phyloP scores from a whole-genome alignment of 306 rosid genomes.

The Vigna angularis region DNA sequence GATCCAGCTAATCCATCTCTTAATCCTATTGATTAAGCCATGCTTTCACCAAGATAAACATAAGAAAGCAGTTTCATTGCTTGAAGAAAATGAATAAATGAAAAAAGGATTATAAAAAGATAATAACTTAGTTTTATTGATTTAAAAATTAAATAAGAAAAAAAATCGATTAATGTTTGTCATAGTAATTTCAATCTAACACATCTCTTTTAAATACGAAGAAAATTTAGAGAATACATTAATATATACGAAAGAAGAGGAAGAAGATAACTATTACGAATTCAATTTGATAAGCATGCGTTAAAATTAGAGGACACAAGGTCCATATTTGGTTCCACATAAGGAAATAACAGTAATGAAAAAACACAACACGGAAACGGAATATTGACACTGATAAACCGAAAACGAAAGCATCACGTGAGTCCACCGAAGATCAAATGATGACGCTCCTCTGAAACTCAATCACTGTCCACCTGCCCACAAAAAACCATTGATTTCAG shows the following conservation, averaged over 20 bases:
- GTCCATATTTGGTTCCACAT: conserved; percentile 23
- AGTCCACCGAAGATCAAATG: conserved; percentile 37
- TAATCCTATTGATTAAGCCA: not conserved
- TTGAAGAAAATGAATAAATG: not conserved
- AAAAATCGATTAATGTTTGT: too few relatives aligned
- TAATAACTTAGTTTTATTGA: not conserved
- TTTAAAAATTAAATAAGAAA: not conserved
- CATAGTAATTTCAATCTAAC: too few relatives aligned
- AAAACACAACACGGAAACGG: not conserved
- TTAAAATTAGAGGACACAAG: not conserved
- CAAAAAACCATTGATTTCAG: conserved; percentile 4
- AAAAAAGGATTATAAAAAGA: not conserved
- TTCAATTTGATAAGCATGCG: not conserved
- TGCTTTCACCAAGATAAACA: too few relatives aligned
- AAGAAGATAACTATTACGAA: not conserved
- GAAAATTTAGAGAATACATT: not conserved
- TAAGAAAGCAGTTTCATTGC: not conserved
- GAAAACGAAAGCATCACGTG: not conserved
- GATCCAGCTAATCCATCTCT: not conserved
- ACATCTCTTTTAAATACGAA: not conserved
- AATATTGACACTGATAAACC: not conserved
- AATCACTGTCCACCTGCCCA: conserved; percentile 48
- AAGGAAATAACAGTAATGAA: not conserved
- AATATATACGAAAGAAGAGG: not conserved
- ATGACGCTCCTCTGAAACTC: conserved; percentile 29